Evolutionary conservation across 2,329 filamentous ascomycete genomes (phyloP), one percentile per base, ranked within the genome.

Genomic region (Penicillium digitatum): DNA sequence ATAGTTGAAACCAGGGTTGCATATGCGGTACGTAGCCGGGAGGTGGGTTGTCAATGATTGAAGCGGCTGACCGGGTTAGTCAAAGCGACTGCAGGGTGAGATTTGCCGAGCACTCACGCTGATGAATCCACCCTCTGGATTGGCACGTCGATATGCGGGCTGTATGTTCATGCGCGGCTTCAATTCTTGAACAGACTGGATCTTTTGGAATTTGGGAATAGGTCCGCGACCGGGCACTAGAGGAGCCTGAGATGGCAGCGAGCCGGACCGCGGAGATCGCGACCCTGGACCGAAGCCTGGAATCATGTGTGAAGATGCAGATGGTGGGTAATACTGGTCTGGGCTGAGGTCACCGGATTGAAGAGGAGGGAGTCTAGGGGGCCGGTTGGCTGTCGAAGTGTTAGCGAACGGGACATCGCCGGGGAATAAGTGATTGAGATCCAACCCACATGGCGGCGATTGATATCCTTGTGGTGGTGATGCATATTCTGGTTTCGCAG

Each of bases 1-100:
- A 76, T 99, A 99, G 78, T 99, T 96, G 81, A 99, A 99, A 67
- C 84, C 87, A 3, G 92, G 92, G 72, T 99, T 99, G 79, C 94
- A 99, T 73, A 99, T 97, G 66, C 94, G 88, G 78, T 99, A 99
- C 2, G 94, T 97, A 5, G 92, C 88, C 16, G 94, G 93, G 20
- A 99, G 81, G 67, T 97, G 92, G 38, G 89, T 88, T 1, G 94
- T 99, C 58, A 99, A 81, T 45, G 94, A 93, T 87, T 97, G 93
- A 47, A 99, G 82, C 46, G 94, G 94, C 90, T 95, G 38, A 51
- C 51, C 10, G n/a, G 16, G 47, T 69, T 61, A 69, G 60, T 52
- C 42, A 57, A 39, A 9, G 20, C 45, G 16, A 44, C 27, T 6
- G 8, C 1, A 14, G 14, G 8, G 3, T 20, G n/a, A 14, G 38